Percentiles rank a stretch among this genome's conserved stretches.
Evolutionary conservation across 768 basidiomycete genomes (phyloP).

Genomic region (Mycena pura): DNA sequence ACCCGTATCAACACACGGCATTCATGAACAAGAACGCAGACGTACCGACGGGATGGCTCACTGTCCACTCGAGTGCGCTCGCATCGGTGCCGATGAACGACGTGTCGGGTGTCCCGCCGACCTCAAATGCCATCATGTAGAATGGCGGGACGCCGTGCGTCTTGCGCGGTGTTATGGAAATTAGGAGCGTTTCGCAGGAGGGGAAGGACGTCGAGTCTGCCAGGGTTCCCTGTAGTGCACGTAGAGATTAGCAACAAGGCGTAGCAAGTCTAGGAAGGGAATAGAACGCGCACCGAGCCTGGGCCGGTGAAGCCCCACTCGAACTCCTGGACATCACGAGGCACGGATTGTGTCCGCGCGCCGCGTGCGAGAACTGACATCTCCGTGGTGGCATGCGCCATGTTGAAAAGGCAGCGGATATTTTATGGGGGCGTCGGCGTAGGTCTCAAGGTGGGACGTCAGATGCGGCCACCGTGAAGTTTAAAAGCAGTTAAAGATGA

Average conservation of each 20-base stretch:
- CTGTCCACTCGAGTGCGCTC: constrained; percentile 47
- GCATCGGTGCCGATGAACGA: constrained; percentile 43
- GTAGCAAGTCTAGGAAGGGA: no score
- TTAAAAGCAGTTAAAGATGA: no score
- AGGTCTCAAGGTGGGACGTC: no score
- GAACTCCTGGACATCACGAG: constrained; percentile 1
- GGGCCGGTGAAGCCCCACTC: constrained; percentile 5
- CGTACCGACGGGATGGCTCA: constrained; percentile 48
- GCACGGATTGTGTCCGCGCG: no score
- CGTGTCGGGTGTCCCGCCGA: constrained; percentile 42
- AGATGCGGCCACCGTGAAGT: no score
- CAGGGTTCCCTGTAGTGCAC: no score
- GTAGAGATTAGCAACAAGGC: no score
- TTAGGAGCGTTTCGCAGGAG: neutral
- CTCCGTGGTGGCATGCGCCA: no score
- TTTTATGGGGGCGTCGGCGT: no score
- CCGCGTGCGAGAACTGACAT: no score
- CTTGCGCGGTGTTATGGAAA: neutral
- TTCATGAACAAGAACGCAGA: neutral
- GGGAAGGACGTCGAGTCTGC: neutral
- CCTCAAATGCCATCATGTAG: constrained; percentile 49
- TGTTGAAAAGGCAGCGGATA: no score
- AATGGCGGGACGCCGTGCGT: constrained; percentile 40
- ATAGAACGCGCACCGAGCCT: neutral
- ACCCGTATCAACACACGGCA: neutral